Evolutionary conservation across 2,329 filamentous ascomycete species (phyloP), one percentile per base, ranked within the genome.

Genomic region (Sphaerulina musiva): DNA sequence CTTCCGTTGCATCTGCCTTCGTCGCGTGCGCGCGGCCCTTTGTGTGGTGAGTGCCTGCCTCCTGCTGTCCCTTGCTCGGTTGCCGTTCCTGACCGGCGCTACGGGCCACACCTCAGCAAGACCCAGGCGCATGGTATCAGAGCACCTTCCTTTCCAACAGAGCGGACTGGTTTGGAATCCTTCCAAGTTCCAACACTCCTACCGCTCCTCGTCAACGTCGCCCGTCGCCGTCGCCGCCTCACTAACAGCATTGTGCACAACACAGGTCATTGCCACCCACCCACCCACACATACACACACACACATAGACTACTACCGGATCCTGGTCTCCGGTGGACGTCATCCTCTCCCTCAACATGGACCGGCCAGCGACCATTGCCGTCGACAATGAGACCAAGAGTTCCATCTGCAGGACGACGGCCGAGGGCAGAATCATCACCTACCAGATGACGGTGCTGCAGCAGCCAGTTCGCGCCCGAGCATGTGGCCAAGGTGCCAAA

Each of bases 401-500:
- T 66, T 72, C 72, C 29, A 70, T 74, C 55, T 73, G 72, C 57
- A 78, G 86, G 48, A 76, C 80, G 50, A 95, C 89, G 41, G 83
- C 83, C 64, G 84, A 86, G 64, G 88, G 88, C 58, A 83, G 87
- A 63, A 83, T 78, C 59, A 80, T 96, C 62, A 89, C 83, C 68
- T 97, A 97, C 72, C 78, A 81, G 60, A 77, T 97, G 71, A 83
- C 82, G 56, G 90, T 97, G 53, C 84, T 96, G 64, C 93, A 98
- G 73, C 89, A 97, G 70, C 93, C 93, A 17, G 87, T 95, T 74
- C 87, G 91, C 66, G 92, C 93, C 47, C 82, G 93, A 76, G 93
- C 93, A 52, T 98, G 93, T 71, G 93, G 93, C 66, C 91, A 90
- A 52, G 93, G 93, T 56, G 89, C 89, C 51, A 97, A 97, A 76